A percentile compares a stretch with the other conserved stretches of the same genome.
Evolutionary conservation across 129 eudicot species (phyloP).

Genomic region (Sambucus nigra): DNA sequence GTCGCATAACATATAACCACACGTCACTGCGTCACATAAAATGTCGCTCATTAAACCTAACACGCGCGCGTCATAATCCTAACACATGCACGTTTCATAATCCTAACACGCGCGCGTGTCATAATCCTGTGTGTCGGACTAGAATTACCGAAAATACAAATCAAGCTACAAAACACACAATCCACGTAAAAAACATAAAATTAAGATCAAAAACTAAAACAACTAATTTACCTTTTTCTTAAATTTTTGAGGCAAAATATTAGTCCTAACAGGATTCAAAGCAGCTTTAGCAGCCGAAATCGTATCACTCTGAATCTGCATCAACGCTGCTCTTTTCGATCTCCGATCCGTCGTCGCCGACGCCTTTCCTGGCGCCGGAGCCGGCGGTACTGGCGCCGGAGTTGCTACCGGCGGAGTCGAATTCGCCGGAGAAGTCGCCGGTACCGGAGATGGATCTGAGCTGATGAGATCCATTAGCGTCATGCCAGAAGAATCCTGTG

Average conservation of each 20-base stretch:
- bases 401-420: conserved; percentile 35
- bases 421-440: conserved; percentile 31
- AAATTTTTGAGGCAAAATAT: conserved; percentile 28
- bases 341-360: conserved; percentile 45
- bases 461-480: conserved; percentile 96
- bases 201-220: no score
- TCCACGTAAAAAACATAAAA: no score
- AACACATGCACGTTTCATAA: no score
- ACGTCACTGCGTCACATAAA: no score
- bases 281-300: conserved; percentile 83
- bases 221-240: conserved; percentile 27
- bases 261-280: conserved; percentile 37
- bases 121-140: no score
- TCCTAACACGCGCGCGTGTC: no score
- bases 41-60: no score
- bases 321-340: conserved; percentile 63
- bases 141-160: no score
- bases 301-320: conserved; percentile 96
- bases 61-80: no score
- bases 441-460: conserved; percentile 51
- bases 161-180: no score
- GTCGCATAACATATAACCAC: no score
- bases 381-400: conserved; percentile 29
- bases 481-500: conserved; percentile 85
- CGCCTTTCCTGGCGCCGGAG: conserved; percentile 28